Evolutionary conservation across 768 basidiomycete species (phyloP), one percentile per base, ranked within the genome.

Genomic region (Trametes cingulata): DNA sequence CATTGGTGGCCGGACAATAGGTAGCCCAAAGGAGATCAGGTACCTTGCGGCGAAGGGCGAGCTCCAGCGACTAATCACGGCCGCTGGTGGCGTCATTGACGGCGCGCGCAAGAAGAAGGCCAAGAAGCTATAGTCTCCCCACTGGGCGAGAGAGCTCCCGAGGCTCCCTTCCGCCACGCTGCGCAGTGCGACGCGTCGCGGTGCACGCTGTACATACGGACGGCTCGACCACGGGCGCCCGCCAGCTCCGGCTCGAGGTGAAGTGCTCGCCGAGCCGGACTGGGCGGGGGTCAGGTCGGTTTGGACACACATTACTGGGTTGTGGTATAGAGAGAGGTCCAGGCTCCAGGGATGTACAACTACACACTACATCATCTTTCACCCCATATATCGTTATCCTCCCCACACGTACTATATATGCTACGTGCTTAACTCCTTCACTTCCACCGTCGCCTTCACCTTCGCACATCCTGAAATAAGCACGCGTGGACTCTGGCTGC

Each of bases 61-160:
- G 57, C 77, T 92, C 37, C 71, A 78, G 57, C 74, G 72, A 40
- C 74, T 82, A 60, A 73, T 87, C 42, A 69, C 73, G 12, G 72
- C 75, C n/a, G 82, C 87, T 0, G 90, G 90, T 52, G 85, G 82
- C 12, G 76, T 80, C 52, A 72, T 85, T 51, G 78, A 80, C 62
- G 79, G 81, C 45, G 75, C 73, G 36, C 85, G 80, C 76, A 82
- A 77, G 73, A 85, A 84, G 68, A 73, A 73, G 65, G 69, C 67
- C 61, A 69, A 68, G 68, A 76, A 72, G 65, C 66, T 63, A 45
- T 63, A 25, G 61, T 58, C 58, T 39, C 56, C 24, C 8, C 12
- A 36, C 20, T 4, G 40, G 45, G 29, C 27, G 13, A n/a, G 4
- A 3, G 52, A 24, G 47, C 57, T 40, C 13, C 42, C 9, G 25